phyloP scores from a whole-genome alignment of 768 basidiomycete genomes.

The Ephemerocybe angulata region DNA sequence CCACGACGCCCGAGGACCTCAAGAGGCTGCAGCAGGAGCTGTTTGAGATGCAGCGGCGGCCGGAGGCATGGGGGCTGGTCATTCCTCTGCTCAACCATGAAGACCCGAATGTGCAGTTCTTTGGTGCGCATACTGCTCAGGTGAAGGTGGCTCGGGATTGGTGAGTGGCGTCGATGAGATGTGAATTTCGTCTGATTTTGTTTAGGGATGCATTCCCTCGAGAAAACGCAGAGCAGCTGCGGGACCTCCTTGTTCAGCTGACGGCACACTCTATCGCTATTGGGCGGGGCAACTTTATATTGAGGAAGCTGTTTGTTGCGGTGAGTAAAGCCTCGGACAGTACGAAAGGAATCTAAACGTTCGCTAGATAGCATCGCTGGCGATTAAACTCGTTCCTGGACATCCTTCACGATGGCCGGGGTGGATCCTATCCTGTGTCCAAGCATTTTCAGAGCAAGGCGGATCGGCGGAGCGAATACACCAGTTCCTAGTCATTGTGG shows the following conservation, averaged over 20 bases:
- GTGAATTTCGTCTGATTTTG: slow-evolving; percentile 5
- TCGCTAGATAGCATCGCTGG: slow-evolving; percentile 61
- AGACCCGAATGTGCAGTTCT: slow-evolving; percentile 88
- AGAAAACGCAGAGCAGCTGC: slow-evolving; percentile 54
- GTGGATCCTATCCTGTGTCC: slow-evolving; percentile 69
- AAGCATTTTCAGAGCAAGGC: slow-evolving; percentile 56
- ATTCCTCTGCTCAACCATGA: slow-evolving; percentile 67
- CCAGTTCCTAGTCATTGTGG: slow-evolving; percentile 78
- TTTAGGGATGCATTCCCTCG: slow-evolving; percentile 71
- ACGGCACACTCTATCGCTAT: slow-evolving; percentile 61
- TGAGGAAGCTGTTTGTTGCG: slow-evolving; percentile 85
- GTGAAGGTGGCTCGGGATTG: slow-evolving; percentile 94
- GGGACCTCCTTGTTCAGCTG: slow-evolving; percentile 65
- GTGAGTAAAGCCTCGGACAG: slow-evolving; percentile 41
- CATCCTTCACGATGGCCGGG: slow-evolving; percentile 64
- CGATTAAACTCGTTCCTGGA: slow-evolving; percentile 63
- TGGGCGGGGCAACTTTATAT: slow-evolving; percentile 63
- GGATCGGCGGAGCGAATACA: slow-evolving; percentile 58
- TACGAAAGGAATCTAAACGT: slow-evolving; percentile 6
- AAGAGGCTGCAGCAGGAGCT: slow-evolving; percentile 67
- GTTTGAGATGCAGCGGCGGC: slow-evolving; percentile 70
- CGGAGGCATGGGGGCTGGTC: slow-evolving; percentile 82
- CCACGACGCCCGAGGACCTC: slow-evolving; percentile 53
- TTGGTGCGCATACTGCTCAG: slow-evolving; percentile 89
- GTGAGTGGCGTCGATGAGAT: slow-evolving; percentile 38